Conservation (phyloP, 148 eudicot genomes). For the Camellia lanceoleosa region DNA sequence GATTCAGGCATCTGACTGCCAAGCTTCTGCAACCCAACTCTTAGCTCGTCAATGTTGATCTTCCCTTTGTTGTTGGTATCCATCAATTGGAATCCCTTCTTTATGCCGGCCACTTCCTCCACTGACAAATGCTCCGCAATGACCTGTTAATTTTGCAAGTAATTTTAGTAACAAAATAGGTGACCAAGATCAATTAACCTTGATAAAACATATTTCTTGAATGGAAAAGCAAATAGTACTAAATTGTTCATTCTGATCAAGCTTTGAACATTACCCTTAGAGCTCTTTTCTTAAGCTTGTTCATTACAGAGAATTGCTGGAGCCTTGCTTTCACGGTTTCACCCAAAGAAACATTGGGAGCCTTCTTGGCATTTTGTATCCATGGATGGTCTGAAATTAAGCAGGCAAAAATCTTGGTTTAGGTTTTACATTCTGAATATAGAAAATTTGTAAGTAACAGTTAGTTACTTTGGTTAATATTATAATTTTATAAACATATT, state of each 20-base stretch:
- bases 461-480: background rate
- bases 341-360: conserved; percentile 36
- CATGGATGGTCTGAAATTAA: conserved; percentile 35
- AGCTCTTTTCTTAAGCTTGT: conserved; percentile 40
- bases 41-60: conserved; percentile 37
- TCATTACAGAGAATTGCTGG: conserved; percentile 38
- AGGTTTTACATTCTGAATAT: background rate
- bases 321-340: conserved; percentile 37
- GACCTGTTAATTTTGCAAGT: conserved; percentile 23
- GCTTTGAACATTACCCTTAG: conserved; percentile 25
- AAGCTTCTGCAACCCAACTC: conserved; percentile 37
- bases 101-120: conserved; percentile 46
- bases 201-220: too few relatives aligned
- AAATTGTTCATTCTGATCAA: background rate
- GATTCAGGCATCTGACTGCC: conserved; percentile 41
- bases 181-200: background rate
- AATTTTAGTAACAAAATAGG: background rate
- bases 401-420: background rate
- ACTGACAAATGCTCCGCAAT: conserved; percentile 48
- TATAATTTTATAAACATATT: background rate
- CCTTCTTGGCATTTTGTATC: conserved; percentile 33
- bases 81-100: conserved; percentile 43
- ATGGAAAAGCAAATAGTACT: background rate
- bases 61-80: conserved; percentile 42
- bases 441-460: background rate